Conservation (phyloP, 192 early-diverging fungal genomes). For the Podila epicladia region DNA sequence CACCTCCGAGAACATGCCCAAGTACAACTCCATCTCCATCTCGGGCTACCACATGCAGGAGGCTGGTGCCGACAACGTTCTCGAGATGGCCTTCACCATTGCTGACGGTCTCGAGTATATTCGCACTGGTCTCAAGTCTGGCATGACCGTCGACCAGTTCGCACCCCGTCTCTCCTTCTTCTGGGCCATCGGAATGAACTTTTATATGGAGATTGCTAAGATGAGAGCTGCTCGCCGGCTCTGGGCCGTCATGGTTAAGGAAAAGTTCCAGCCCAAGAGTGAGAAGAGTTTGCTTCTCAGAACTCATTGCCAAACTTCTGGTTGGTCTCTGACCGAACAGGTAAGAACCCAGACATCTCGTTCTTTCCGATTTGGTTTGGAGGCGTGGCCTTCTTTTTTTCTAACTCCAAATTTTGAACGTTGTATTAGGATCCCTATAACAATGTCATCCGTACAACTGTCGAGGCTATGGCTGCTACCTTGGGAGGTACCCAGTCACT, state of each 20-base stretch:
- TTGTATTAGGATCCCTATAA: conserved; percentile 80
- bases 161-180: conserved; percentile 92
- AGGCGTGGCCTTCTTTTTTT: background rate
- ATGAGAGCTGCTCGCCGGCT: conserved; percentile 88
- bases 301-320: conserved; percentile 92
- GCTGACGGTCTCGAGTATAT: conserved; percentile 90
- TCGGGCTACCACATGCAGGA: conserved; percentile 96
- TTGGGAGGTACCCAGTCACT: conserved; percentile 93
- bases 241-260: conserved; percentile 82
- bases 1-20: conserved; percentile 89
- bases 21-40: conserved; percentile 96
- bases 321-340: conserved; percentile 92
- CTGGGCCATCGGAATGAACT: conserved; percentile 95
- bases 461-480: conserved; percentile 94
- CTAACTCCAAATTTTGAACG: too few relatives aligned
- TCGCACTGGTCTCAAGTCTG: conserved; percentile 77
- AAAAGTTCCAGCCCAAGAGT: conserved; percentile 85
- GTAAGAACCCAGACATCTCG: conserved; percentile 22
- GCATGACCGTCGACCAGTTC: conserved; percentile 90
- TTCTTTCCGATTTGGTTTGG: background rate
- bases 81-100: conserved; percentile 92
- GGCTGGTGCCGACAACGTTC: conserved; percentile 87
- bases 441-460: conserved; percentile 88
- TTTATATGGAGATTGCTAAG: conserved; percentile 96
- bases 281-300: conserved; percentile 83